phyloP scores from a whole-genome alignment of 306 rosid genomes.

The Cicer yamashitae region DNA sequence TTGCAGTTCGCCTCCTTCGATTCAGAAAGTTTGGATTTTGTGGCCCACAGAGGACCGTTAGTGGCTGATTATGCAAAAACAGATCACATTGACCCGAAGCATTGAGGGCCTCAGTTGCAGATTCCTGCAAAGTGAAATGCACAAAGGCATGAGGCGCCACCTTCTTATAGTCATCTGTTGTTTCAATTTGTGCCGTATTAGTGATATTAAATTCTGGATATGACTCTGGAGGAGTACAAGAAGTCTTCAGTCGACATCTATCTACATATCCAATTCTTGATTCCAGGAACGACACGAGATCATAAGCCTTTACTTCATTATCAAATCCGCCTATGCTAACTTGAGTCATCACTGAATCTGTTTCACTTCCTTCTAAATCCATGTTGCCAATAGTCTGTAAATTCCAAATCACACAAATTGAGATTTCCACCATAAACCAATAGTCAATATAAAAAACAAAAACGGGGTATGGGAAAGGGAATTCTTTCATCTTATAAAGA shows the following conservation, averaged over 20 bases:
- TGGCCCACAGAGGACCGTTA: slow-evolving; percentile 72
- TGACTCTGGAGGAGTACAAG: slow-evolving; percentile 82
- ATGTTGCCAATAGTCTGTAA: slow-evolving; percentile 49
- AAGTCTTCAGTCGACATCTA: slow-evolving; percentile 81
- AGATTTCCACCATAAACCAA: slow-evolving; percentile 25
- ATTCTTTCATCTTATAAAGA: slow-evolving; percentile 7
- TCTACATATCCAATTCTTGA: slow-evolving; percentile 65
- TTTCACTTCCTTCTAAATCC: slow-evolving; percentile 53
- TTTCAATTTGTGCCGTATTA: slow-evolving; percentile 35
- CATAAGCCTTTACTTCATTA: slow-evolving; percentile 58
- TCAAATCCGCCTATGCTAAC: slow-evolving; percentile 83
- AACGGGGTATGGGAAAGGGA: slow-evolving; percentile 2
- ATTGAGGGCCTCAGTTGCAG: slow-evolving; percentile 55
- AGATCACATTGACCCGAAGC: slow-evolving; percentile 61
- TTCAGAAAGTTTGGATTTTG: slow-evolving; percentile 62
- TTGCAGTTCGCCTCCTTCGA: slow-evolving; percentile 65
- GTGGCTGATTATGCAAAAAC: slow-evolving; percentile 46
- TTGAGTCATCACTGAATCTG: slow-evolving; percentile 64
- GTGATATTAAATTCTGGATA: slow-evolving; percentile 60
- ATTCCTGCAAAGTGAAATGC: slow-evolving; percentile 63
- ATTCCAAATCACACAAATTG: slow-evolving; percentile 27
- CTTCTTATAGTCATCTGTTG: slow-evolving; percentile 50
- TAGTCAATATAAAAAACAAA: slow-evolving; percentile 11
- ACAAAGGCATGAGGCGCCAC: slow-evolving; percentile 90
- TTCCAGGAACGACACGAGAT: slow-evolving; percentile 56